These are phyloP conservation scores for Xanthoconium purpureum DNA, from an alignment of 768 basidiomycete genomes.

Conservation along the genomic window DNA sequence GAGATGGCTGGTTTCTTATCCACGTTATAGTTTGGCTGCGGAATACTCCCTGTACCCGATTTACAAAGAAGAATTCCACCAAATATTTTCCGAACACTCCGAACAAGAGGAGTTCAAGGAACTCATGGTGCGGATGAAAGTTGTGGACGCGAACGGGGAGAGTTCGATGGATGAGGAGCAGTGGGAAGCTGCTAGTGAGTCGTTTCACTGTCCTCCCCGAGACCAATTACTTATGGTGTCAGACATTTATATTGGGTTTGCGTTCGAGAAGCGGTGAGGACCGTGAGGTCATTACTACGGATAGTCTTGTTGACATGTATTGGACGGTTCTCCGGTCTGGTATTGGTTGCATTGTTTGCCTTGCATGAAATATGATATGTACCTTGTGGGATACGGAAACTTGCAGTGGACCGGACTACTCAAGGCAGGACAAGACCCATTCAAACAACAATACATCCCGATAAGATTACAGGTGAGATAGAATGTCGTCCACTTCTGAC, in stretches of 20 bases:
- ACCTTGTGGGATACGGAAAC: not conserved
- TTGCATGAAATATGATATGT: not conserved
- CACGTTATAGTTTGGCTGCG: conserved; percentile 63
- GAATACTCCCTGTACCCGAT: conserved; percentile 72
- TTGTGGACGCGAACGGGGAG: conserved; percentile 80
- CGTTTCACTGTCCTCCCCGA: not conserved
- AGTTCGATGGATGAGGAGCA: conserved; percentile 93
- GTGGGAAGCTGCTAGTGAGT: conserved; percentile 98
- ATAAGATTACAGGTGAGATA: conserved; percentile 33
- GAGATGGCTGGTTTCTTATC: conserved; percentile 11
- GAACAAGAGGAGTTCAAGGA: conserved; percentile 76
- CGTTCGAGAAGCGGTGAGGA: conserved; percentile 64
- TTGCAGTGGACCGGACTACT: not conserved
- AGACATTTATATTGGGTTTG: conserved; percentile 96
- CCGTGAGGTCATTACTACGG: conserved; percentile 3
- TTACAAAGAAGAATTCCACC: conserved; percentile 89
- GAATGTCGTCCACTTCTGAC: conserved; percentile 14
- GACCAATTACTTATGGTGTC: conserved; percentile 8
- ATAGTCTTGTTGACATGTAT: not conserved
- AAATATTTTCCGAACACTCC: conserved; percentile 80
- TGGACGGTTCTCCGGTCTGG: conserved; percentile 2
- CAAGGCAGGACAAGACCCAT: not conserved
- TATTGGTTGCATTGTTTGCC: conserved; percentile 5
- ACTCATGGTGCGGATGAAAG: conserved; percentile 88
- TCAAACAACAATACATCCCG: conserved; percentile 18